phyloP scores from a whole-genome alignment of 768 basidiomycete species.

The Psilocybe cyanescens region DNA sequence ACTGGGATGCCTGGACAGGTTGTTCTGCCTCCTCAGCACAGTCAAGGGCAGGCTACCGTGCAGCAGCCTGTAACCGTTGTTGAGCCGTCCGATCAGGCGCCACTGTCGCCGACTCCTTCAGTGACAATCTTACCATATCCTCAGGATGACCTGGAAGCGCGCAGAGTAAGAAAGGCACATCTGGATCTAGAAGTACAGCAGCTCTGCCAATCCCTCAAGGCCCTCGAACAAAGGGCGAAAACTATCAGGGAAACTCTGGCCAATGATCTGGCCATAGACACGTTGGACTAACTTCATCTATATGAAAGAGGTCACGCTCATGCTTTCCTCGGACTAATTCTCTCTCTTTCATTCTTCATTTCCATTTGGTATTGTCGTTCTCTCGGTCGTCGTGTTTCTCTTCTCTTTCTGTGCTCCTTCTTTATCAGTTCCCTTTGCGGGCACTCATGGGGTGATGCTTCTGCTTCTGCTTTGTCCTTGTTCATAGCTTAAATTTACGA shows the following conservation, averaged over 20 bases:
- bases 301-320: neutral
- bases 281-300: slow-evolving; percentile 21
- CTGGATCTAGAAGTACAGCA: slow-evolving; percentile 49
- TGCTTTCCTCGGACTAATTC: neutral
- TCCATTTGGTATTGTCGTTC: neutral
- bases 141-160: neutral
- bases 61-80: neutral
- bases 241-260: slow-evolving; percentile 44
- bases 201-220: slow-evolving; percentile 54
- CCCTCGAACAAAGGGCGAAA: slow-evolving; percentile 58
- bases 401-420: neutral
- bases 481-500: neutral
- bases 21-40: neutral
- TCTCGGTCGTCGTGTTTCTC: neutral
- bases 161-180: neutral
- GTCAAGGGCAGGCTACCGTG: neutral
- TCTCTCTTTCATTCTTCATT: neutral
- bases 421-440: neutral
- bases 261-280: slow-evolving; percentile 21
- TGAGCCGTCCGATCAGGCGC: slow-evolving; percentile 11
- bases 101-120: neutral
- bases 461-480: neutral
- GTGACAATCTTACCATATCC: neutral
- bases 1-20: slow-evolving; percentile 11
- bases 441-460: neutral